These are phyloP conservation scores for Jackrogersella minutella DNA, from an alignment of 495 filamentous ascomycete genomes.

Conservation along the genomic window DNA sequence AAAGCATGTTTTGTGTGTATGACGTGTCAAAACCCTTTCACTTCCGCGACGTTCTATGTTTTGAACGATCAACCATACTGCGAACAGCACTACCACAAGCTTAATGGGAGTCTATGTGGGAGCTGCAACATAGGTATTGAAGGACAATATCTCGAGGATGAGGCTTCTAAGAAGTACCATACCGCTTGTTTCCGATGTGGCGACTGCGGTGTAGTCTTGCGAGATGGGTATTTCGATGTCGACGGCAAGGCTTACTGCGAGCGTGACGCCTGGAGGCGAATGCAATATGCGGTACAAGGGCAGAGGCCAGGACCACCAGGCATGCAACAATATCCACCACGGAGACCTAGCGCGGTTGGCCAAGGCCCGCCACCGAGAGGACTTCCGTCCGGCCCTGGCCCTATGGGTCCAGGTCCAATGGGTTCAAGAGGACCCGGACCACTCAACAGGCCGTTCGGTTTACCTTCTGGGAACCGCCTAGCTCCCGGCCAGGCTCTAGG, in stretches of 20 bases:
- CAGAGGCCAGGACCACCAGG: conserved; percentile 48
- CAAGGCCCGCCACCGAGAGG: conserved; percentile 44
- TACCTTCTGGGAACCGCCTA: conserved; percentile 43
- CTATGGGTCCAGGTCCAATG: conserved; percentile 16
- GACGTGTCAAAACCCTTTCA: conserved; percentile 81
- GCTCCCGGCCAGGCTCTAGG: conserved; percentile 45
- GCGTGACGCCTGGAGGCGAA: conserved; percentile 76
- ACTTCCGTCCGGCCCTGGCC: conserved; percentile 44
- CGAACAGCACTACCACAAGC: conserved; percentile 88
- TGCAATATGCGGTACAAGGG: conserved; percentile 48
- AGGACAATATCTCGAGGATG: conserved; percentile 92
- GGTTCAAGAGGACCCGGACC: conserved; percentile 26
- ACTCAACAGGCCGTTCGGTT: conserved; percentile 41
- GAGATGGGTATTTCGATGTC: conserved; percentile 70
- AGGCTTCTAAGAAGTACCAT: conserved; percentile 80
- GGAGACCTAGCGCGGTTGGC: conserved; percentile 43
- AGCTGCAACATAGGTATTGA: conserved; percentile 88
- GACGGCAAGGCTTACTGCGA: conserved; percentile 75
- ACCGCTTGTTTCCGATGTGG: conserved; percentile 84
- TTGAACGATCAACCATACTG: conserved; percentile 87
- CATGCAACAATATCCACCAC: conserved; percentile 46
- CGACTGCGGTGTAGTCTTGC: conserved; percentile 64
- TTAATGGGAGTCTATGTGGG: conserved; percentile 85
- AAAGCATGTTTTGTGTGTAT: conserved; percentile 92
- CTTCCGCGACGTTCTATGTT: conserved; percentile 92